Evolutionary conservation across 352 stramenopile genomes (phyloP).

Genomic region (Phytophthora sansomeana): DNA sequence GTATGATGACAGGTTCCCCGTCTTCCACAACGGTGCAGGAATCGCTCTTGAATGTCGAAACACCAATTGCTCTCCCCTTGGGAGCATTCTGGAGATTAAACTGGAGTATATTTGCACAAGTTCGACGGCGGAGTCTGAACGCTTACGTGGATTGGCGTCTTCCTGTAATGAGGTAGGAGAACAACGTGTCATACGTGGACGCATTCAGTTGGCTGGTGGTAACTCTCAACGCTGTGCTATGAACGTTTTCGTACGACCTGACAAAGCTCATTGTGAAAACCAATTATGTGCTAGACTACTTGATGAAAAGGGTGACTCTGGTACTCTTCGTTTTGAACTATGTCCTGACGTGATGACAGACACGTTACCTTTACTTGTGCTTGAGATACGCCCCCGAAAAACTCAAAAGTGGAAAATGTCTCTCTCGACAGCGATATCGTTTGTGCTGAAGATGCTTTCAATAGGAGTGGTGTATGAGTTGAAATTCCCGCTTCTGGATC

Average conservation of each 20-base stretch:
- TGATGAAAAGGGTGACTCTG: conserved; percentile 1
- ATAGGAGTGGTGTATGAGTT: conserved; percentile 15
- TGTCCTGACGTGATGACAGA: conserved; percentile 32
- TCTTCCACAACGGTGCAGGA: background rate
- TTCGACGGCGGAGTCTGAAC: conserved; percentile 1
- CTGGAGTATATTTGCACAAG: conserved; percentile 18
- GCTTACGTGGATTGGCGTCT: conserved; percentile 4
- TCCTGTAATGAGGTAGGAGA: background rate
- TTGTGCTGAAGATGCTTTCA: conserved; percentile 17
- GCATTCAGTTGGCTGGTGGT: conserved; percentile 12
- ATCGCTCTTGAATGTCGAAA: background rate
- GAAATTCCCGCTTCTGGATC: conserved; percentile 19
- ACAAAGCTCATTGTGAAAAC: conserved; percentile 21
- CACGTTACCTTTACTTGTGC: conserved; percentile 15
- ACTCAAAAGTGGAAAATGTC: conserved; percentile 17
- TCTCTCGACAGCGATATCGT: conserved; percentile 14
- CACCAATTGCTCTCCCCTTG: conserved; percentile 14
- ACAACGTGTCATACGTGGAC: conserved; percentile 6
- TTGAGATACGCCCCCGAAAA: conserved; percentile 24
- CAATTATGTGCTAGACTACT: conserved; percentile 15
- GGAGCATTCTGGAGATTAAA: conserved; percentile 30
- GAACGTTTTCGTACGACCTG: background rate
- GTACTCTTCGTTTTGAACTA: conserved; percentile 28
- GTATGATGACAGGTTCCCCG: background rate
- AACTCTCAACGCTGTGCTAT: conserved; percentile 16